Percentiles rank a stretch among this genome's conserved stretches.
Evolutionary conservation across 192 early-diverging fungal genomes (phyloP).

Genomic region (Linnemannia hyalina): DNA sequence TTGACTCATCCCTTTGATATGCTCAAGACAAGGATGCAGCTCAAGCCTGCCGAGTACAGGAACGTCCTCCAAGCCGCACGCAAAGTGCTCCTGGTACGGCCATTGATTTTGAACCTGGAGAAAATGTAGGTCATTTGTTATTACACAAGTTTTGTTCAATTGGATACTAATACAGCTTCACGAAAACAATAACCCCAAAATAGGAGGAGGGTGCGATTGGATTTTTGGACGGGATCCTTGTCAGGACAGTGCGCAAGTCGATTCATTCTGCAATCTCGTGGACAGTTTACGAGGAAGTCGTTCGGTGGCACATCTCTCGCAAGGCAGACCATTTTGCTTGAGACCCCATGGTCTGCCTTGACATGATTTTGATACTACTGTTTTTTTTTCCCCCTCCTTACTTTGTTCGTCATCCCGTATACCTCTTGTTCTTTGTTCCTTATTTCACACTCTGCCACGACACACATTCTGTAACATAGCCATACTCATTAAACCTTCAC

Average conservation of each 20-base stretch:
- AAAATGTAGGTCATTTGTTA: neutral
- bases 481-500: no score
- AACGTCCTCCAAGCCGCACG: slow-evolving; percentile 61
- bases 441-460: no score
- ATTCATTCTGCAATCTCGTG: slow-evolving; percentile 90
- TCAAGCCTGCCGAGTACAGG: slow-evolving; percentile 81
- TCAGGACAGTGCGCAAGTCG: slow-evolving; percentile 86
- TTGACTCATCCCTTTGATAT: slow-evolving; percentile 96
- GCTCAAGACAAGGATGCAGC: slow-evolving; percentile 93
- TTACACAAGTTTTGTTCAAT: neutral
- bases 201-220: slow-evolving; percentile 82
- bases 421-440: neutral
- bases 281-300: slow-evolving; percentile 91
- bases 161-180: neutral
- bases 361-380: neutral
- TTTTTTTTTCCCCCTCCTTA: neutral
- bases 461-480: no score
- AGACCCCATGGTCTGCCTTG: neutral
- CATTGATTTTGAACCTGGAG: neutral
- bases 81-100: slow-evolving; percentile 64
- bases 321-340: slow-evolving; percentile 34
- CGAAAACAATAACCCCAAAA: neutral
- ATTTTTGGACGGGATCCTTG: slow-evolving; percentile 87
- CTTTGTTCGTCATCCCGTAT: neutral
- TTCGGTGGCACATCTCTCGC: slow-evolving; percentile 54